Evolutionary conservation across 495 filamentous ascomycete genomes (phyloP), one percentile per base, ranked within the genome.

Genomic region (Penicillium lividum): DNA sequence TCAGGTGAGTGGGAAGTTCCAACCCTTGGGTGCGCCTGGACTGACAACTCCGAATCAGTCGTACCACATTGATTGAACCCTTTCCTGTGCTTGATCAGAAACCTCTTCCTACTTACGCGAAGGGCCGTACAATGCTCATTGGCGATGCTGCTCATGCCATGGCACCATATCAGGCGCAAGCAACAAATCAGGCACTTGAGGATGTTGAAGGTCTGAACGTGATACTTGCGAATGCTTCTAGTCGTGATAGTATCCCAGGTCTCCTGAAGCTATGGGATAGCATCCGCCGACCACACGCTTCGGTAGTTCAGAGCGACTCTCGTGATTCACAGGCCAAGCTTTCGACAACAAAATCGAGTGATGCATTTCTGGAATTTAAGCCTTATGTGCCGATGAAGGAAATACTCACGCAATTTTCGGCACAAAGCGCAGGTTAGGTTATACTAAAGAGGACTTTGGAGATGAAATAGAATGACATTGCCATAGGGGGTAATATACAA

Each of bases 101-200:
- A 22, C 44, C 44, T 47, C 9, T 47, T 8, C 48, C 48, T 3
- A 51, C 31, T 3, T 51, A 51, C 29, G 13, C 34, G 9, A 51
- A 51, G 22, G 29, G 31, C 28, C 48, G 31, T 3, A 34, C 48
- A 28, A 36, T 58, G 25, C 48, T 58, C 27, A 36, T 58, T 18
- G 56, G 56, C 15, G 56, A 58, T 40, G 40, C 33, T 36, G 49
- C 46, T 27, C 56, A 58, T 31, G 31, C 56, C 7, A 58, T 58
- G 47, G 27, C 42, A 4, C 56, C 56, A 10, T 52, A 51, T 36
- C 36, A 45, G 15, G 56, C 56, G 28, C 56, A 58, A 25, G 56
- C 33, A 28, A 47, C 56, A 9, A 49, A 49, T 27, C 56, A 58
- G 16, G 48, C 56, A 28, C n/a, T 58, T 34, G 56, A 58, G 30